Evolutionary conservation across 2,329 filamentous ascomycete genomes (phyloP), one percentile per base, ranked within the genome.

Genomic region (Plenodomus biglobosus): DNA sequence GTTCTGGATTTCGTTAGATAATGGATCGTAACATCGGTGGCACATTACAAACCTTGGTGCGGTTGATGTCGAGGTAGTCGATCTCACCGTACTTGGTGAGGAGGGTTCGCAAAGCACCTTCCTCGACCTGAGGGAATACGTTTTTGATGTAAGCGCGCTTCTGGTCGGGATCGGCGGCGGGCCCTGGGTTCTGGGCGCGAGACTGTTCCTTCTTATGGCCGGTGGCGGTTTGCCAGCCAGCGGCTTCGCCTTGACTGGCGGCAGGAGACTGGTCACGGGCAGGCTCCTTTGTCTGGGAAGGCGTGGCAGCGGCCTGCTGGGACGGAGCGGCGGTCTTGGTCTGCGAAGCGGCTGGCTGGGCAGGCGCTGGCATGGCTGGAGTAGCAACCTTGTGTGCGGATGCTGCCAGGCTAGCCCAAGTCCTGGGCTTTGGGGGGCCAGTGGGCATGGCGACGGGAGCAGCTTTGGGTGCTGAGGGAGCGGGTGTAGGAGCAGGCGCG

Each of bases 111-210:
- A 99, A 79, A 39, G 90, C 83, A 35, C 84, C 82, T 13, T 85
- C 81, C 68, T 89, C 83, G 43, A 99, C 86, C 75, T 91, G 92
- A 27, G 95, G 91, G 41, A 86, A 92, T 41, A 97, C 92, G 64
- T 92, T 95, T 80, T 96, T 96, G 73, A 99, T 90, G 73, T 96
- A 97, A 17, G 88, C 94, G 60, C 91, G 83, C 44, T 86, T 86
- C 53, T 84, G 84, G 55, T 92, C 87, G 65, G 90, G 87, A 65
- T 92, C 88, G 39, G 76, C 69, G 20, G 79, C 72, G 42, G 78
- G 78, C 46, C 84, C 78, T 61, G 84, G 79, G 45, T 85, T 83
- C 72, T 88, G 86, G 42, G 82, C 83, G 55, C 90, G 85, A 64
- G 85, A 86, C 71, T 94, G 89, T 69, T 90, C 86, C 80, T 94